Conservation (phyloP, 2,329 filamentous ascomycete species). For the Pseudogymnoascus sp. region DNA sequence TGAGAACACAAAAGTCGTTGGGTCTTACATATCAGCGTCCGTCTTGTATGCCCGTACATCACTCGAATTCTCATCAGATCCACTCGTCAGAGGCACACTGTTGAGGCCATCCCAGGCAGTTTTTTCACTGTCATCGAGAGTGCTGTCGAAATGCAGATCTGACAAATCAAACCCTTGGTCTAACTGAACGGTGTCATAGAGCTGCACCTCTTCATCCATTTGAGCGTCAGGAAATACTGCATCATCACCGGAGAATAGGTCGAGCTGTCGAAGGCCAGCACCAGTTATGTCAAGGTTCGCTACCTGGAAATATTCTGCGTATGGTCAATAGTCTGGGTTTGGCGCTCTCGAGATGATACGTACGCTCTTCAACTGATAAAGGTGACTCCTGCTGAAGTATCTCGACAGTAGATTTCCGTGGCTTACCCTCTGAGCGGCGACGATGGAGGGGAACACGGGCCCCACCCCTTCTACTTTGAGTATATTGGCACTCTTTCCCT, state of each 20-base stretch:
- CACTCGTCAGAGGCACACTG: conserved; percentile 13
- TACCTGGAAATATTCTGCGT: conserved; percentile 15
- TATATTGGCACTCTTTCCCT: conserved; percentile 25
- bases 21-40: conserved; percentile 24
- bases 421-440: neutral
- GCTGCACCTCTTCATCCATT: conserved; percentile 17
- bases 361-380: conserved; percentile 17
- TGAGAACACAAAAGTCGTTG: neutral
- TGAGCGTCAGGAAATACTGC: conserved; percentile 31
- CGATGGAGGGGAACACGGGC: conserved; percentile 20
- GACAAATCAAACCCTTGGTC: conserved; percentile 13
- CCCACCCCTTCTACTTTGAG: conserved; percentile 25
- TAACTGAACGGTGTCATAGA: neutral
- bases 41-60: conserved; percentile 20
- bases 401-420: neutral
- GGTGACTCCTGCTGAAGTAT: conserved; percentile 19
- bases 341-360: conserved; percentile 16
- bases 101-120: conserved; percentile 12
- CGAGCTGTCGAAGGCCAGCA: conserved; percentile 40
- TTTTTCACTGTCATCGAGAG: neutral
- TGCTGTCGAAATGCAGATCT: neutral
- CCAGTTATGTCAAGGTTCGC: conserved; percentile 38
- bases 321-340: conserved; percentile 17
- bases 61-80: conserved; percentile 12
- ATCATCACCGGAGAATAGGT: conserved; percentile 39